Base-by-base conservation (phyloP, 139 green algal species). In the Chlorella sp. region DNA sequence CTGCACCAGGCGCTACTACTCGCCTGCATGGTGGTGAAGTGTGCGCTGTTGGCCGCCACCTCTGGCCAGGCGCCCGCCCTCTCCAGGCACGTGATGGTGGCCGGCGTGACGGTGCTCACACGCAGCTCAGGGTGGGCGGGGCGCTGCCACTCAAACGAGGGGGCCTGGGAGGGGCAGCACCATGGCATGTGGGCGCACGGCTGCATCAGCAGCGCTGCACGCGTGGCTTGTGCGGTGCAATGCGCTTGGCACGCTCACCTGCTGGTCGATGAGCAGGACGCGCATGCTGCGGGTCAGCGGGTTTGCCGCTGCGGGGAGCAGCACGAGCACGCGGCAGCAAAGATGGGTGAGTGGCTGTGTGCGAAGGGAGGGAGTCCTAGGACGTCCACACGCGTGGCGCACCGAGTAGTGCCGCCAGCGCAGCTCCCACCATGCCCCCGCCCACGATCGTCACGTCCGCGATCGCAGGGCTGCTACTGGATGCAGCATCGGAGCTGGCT, bases 41-140 rank as follows among this genome's bases (percentile, higher is more conserved):
- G 30, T 30, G 83, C 83, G 29, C 73, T 76, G 1, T 71, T 27
- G 3, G 71, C 71, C 55, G 33, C 24, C 17, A 93, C 49, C 5
- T 83, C 72, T 22, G 63, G 50, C 89, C 89, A 94, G 0, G 84
- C 88, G 4, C 85, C 88, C 23, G 78, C 74, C 1, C 71, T 64
- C 63, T 84, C 34, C 27, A 94, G 55, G 26, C 5, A 61, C 10
- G 42, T 29, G 3, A 91, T 87, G 74, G 73, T 88, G 62, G 85
- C 83, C 10, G 88, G 86, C 1, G 85, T 92, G 69, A 95, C 60
- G 36, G 89, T 94, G 77, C 82, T 90, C 17, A 94, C 89, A 3
- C 89, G 80, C 42, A 89, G 62, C 3, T 83, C 85, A 23, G 89
- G 89, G 1, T 81, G 31, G 2, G 71, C 34, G 1, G 67, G 33